phyloP scores from a whole-genome alignment of 139 green algal species.

The Coelastrella sp. region DNA sequence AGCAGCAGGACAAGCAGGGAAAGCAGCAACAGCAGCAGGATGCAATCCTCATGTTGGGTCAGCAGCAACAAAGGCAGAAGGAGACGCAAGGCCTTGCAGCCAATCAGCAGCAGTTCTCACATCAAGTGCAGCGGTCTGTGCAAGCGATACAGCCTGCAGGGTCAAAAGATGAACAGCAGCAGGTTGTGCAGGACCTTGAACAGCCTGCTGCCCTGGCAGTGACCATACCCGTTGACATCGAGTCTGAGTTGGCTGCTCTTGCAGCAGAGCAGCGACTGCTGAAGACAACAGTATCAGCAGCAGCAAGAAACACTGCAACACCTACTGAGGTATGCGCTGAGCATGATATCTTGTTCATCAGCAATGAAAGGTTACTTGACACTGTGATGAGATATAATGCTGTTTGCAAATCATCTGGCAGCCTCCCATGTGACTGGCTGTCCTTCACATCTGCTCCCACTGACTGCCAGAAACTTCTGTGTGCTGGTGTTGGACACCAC shows the following conservation, averaged over 20 bases:
- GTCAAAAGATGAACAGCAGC: not conserved
- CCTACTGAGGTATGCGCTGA: constrained; percentile 6
- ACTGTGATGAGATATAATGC: not conserved
- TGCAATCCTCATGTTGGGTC: no score
- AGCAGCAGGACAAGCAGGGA: not conserved
- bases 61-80: no score
- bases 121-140: not conserved
- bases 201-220: not conserved
- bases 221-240: constrained; percentile 49
- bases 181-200: not conserved
- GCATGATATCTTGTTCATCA: not conserved
- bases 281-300: not conserved
- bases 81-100: not conserved
- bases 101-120: not conserved
- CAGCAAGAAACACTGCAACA: constrained; percentile 31
- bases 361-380: not conserved
- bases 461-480: not conserved
- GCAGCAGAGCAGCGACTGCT: constrained; percentile 41
- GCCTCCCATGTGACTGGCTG: not conserved
- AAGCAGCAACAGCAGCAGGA: not conserved
- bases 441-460: not conserved
- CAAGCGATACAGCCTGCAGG: not conserved
- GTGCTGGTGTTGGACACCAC: not conserved
- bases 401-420: not conserved
- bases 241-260: constrained; percentile 47